Evolutionary conservation across 2,329 filamentous ascomycete genomes (phyloP), one percentile per base, ranked within the genome.

Genomic region (Sarocladium strictum): DNA sequence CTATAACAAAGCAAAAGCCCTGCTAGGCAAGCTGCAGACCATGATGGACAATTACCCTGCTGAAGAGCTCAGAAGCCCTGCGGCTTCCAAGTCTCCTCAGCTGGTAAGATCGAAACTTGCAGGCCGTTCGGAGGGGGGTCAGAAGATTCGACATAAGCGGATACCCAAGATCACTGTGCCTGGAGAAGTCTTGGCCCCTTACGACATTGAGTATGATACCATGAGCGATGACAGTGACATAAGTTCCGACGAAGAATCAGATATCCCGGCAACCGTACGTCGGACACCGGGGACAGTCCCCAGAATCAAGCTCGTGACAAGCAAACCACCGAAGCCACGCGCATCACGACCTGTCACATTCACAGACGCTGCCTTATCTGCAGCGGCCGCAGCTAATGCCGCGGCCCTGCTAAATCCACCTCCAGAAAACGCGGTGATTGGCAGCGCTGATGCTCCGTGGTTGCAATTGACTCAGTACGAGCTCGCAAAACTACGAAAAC

Each of bases 401-500:
- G 70, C 72, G 4, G 70, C 70, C 2, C 58, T 73, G 53, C 71
- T 83, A 14, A 73, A 80, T 37, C 83, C 83, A 2, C 83, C 83
- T 1, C 83, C 83, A 0, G 76, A 80, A 26, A 77, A 84, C 58
- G 81, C 80, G 1, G 73, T 80, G 1, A 69, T 79, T 14, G 83
- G 83, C 26, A 83, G 81, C 54, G 62, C 73, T 2, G 79, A 86
- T 61, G 78, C 81, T 11, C 84, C 84, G 0, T 87, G 84, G 84
- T 72, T 86, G 23, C 82, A 83, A 61, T 74, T 87, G 35, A 86
- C 83, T 6, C 73, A 77, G 15, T 86, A 81, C 58, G 84, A 87
- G 64, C 73, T 87, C 47, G 84, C 83, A 1, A 80, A 84, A 58
- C 76, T 94, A 7, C 77, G 89, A 57, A 94, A 94, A 71, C 80